Base-by-base conservation (phyloP, 768 basidiomycete genomes). In the Ramaria sp. region DNA sequence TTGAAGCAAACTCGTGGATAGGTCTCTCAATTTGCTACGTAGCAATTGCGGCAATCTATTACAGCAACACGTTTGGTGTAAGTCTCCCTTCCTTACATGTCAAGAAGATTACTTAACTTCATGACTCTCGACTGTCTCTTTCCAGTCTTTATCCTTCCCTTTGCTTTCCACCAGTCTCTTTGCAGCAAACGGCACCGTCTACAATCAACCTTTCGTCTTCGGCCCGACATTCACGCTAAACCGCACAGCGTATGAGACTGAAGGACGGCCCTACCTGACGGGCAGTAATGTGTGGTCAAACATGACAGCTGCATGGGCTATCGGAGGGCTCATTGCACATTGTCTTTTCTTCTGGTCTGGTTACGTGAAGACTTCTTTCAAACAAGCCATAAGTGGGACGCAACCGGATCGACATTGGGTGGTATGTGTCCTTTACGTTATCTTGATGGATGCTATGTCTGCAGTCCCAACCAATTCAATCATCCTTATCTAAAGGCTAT, bases 111-210 rank as follows among this genome's bases (percentile, higher is more conserved):
- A 47, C 22, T 16, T 10, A 47, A 47, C 13, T 5, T 27, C 25
- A 47, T 27, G 32, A 13, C 32, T 5, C 10, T 32, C 10, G 30
- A 32, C 24, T 18, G 2, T n/a, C 34, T 12, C 13, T 12, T 7
- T 36, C n/a, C 34, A 81, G 78, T 77, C 78, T 2, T 65, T 71
- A 55, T 61, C 64, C 1, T 78, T 78, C 60, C 81, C 80, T 0
- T 79, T 84, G 73, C 64, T 84, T 28, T 81, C 81, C 0, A 76
- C 78, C 0, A 74, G 78, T 0, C 72, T 83, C 6, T 82, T 81
- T 62, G 70, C 73, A 4, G 61, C 69, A 1, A 76, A 82, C 58
- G 80, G 81, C 15, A 73, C 74, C 0, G 59, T 73, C 16, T 84
- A 81, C 60, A 61, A 79, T 30, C 79, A 81, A 60, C 62, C 68